These are phyloP conservation scores for Euphorbia celastroides DNA, from an alignment of 441 rosid species.

Conservation along the genomic window DNA sequence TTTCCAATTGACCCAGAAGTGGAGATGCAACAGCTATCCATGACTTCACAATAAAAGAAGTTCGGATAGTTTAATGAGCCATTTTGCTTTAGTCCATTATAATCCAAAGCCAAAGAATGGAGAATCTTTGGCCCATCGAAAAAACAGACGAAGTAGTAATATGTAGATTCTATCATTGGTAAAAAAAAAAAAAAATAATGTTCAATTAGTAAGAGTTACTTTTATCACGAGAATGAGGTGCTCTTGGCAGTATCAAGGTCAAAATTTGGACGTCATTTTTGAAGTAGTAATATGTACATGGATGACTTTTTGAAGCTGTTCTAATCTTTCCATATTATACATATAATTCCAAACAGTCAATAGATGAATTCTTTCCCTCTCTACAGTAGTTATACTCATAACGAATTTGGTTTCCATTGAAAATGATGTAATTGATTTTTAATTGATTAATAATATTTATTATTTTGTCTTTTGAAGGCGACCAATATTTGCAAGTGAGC, in stretches of 20 bases:
- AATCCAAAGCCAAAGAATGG: too few species aligned
- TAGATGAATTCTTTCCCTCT: background rate
- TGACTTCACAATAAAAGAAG: too few species aligned
- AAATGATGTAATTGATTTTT: background rate
- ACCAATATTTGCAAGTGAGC: slow-evolving; percentile 37
- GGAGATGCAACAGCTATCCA: too few species aligned
- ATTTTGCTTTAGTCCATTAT: too few species aligned
- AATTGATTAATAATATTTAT: slow-evolving; percentile 26
- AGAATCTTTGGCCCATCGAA: too few species aligned
- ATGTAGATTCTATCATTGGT: background rate
- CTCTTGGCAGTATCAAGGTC: background rate
- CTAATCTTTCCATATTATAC: background rate
- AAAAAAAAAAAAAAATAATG: background rate
- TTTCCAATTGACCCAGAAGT: too few species aligned
- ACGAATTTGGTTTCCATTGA: background rate
- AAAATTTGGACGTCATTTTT: background rate
- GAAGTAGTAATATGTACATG: background rate
- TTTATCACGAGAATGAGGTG: background rate
- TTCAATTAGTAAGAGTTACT: background rate
- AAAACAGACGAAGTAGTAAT: too few species aligned
- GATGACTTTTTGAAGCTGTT: background rate
- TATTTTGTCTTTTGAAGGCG: slow-evolving; percentile 41
- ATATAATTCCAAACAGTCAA: background rate
- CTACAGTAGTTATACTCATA: background rate
- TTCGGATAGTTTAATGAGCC: too few species aligned